Conservation (phyloP, 2,329 filamentous ascomycete genomes). For the Fonsecaea erecta region DNA sequence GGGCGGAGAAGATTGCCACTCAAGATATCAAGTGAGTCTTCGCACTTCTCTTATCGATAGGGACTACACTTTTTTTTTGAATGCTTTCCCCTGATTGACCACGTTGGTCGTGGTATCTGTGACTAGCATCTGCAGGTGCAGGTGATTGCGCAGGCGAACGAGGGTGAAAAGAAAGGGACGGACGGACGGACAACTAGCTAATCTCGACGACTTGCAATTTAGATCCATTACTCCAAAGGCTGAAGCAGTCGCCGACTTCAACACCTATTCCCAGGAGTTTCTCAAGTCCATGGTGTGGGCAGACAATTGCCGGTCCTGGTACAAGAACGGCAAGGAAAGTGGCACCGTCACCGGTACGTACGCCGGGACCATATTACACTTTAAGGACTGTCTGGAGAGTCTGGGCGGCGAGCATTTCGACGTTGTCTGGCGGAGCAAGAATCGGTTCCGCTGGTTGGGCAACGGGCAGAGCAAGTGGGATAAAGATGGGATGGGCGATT, state of each 20-base stretch:
- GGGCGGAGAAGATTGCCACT: conserved; percentile 34
- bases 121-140: conserved; percentile 14
- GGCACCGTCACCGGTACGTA: too few relatives aligned
- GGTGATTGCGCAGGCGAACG: conserved; percentile 11
- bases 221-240: conserved; percentile 34
- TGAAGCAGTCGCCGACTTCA: conserved; percentile 41
- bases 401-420: too few relatives aligned
- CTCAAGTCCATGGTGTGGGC: conserved; percentile 38
- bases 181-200: conserved; percentile 14
- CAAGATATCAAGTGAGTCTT: conserved; percentile 36
- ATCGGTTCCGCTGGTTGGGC: too few relatives aligned
- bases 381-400: too few relatives aligned
- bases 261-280: conserved; percentile 47
- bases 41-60: conserved; percentile 16
- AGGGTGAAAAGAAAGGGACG: conserved; percentile 11
- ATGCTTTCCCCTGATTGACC: conserved; percentile 13
- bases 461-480: too few relatives aligned
- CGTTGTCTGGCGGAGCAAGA: too few relatives aligned
- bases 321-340: too few relatives aligned
- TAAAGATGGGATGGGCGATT: too few relatives aligned
- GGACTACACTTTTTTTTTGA: conserved; percentile 27
- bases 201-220: conserved; percentile 8
- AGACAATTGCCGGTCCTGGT: too few relatives aligned
- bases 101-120: conserved; percentile 13
- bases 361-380: too few relatives aligned